Evolutionary conservation across 2,329 filamentous ascomycete species (phyloP), one percentile per base, ranked within the genome.

Genomic region (Cytospora chrysosperma): DNA sequence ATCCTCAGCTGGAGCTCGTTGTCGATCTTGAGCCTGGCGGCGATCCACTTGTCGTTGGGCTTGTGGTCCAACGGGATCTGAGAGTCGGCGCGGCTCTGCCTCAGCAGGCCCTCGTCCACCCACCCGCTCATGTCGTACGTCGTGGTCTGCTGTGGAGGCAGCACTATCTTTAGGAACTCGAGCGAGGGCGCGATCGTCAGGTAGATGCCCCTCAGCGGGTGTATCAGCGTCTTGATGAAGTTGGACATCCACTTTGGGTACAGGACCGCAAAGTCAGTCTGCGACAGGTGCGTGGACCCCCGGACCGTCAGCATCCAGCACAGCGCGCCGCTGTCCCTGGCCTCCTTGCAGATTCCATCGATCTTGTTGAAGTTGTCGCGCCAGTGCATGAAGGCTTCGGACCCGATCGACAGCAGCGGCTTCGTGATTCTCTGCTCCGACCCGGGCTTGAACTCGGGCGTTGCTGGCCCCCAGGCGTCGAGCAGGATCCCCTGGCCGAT

Each of bases 371-470:
- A 88, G 65, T 89, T 90, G 2, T 80, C 77, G 26, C 83, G 80
- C 87, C 87, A 90, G 73, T 89, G 87, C 79, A 88, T 88, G 75
- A 90, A 90, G 0, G 86, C 87, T 72, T 90, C 88, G 7, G 82
- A 85, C 56, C 88, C 88, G 70, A 90, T 85, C 3, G 83, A 84
- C 7, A 90, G 77, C 9, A 90, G 70, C 6, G 87, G 87, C 15
- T 81, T 78, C 43, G 77, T 75, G 7, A 81, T 73, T 19, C 78
- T 76, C 4, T 68, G 58, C 55, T 66, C 68, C 77, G 69, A 77
- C 74, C 21, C 79, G 76, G 32, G 82, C 78, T 40, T 72, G 60
- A 80, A 75, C 68, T 67, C 80, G 68, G 68, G 82, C 70, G 70
- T 83, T 70, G 73, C 84, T 68, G 76, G 74, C 4, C 81, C 87